Evolutionary conservation across 2,329 filamentous ascomycete species (phyloP), one percentile per base, ranked within the genome.

Genomic region (Paecilomyces niveus): DNA sequence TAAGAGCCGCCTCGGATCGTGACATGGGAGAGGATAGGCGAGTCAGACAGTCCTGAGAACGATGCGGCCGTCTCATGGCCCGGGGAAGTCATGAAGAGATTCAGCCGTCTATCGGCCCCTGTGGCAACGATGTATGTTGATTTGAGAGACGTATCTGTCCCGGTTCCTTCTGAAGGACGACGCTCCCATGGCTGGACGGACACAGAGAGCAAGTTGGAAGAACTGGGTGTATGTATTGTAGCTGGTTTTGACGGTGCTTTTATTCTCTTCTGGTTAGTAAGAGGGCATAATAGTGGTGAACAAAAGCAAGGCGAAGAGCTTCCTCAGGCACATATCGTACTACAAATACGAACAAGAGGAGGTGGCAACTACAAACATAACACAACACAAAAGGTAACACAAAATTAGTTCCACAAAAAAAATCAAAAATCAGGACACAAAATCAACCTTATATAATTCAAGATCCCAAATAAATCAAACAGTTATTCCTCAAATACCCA

Each of bases 121-220:
- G 78, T 77, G 15, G 72, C 76, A 39, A 80, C 61, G n/a, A 81
- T 63, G 22, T 72, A 62, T 13, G 69, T 59, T n/a, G 56, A 52
- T 32, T 45, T 45, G n/a, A 45, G 9, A 45, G 56, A 21, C 53
- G 55, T 49, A 45, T 63, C 57, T 57, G 49, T 4, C 7, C 13
- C 49, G 26, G 10, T n/a, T 24, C 24, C 50, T 52, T 10, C 59
- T 21, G 56, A 64, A 50, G 39, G 18, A 18, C 18, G n/a, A 61
- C 64, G 54, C 60, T 64, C 61, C 61, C 79, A 68, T 21, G 68
- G 57, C 56, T 79, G 71, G 4, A 81, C 70, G n/a, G 77, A 76
- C 15, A 79, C 73, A 61, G 77, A 76, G 11, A 85, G 73, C n/a
- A 84, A 69, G 61, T 85, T 85, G n/a, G 81, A 71, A 8, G 75